These are phyloP conservation scores for Neostapfia colusana DNA, from an alignment of 176 grass and related monocot species.

Conservation along the genomic window DNA sequence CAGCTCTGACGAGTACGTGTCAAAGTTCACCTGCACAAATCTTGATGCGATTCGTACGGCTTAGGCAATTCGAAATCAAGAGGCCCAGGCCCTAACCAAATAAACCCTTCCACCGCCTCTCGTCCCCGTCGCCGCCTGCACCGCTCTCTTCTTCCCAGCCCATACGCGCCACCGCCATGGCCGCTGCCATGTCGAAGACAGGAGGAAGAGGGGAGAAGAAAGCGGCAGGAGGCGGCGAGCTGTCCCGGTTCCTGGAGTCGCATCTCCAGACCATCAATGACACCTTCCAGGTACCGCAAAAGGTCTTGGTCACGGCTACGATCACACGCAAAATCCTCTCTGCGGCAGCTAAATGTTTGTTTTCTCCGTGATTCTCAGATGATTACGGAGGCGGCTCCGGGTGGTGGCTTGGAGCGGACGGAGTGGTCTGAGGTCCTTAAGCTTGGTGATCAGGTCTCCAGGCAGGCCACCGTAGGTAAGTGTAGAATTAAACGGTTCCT, in stretches of 20 bases:
- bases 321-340: conserved; percentile 4
- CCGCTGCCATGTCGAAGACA: conserved; percentile 51
- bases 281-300: conserved; percentile 56
- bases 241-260: conserved; percentile 55
- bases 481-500: background rate
- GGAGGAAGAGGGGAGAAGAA: conserved; percentile 40
- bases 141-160: background rate
- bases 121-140: background rate
- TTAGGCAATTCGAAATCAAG: background rate
- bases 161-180: background rate
- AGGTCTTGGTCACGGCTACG: background rate
- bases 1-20: too few species aligned
- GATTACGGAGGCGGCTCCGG: conserved; percentile 43
- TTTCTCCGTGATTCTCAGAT: conserved; percentile 50
- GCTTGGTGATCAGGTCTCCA: conserved; percentile 72
- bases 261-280: conserved; percentile 62
- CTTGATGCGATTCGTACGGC: conserved; percentile 1
- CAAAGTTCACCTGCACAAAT: conserved; percentile 3
- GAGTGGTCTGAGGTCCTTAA: conserved; percentile 78
- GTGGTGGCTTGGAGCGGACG: conserved; percentile 50
- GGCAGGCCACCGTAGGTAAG: conserved; percentile 77
- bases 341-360: background rate
- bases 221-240: conserved; percentile 40
- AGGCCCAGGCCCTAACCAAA: conserved; percentile 25
- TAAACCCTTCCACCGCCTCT: conserved; percentile 26